Percentiles rank a stretch among this genome's conserved stretches.
Conservation (phyloP, 192 early-diverging fungal species). For the Coemansia aciculifera region DNA sequence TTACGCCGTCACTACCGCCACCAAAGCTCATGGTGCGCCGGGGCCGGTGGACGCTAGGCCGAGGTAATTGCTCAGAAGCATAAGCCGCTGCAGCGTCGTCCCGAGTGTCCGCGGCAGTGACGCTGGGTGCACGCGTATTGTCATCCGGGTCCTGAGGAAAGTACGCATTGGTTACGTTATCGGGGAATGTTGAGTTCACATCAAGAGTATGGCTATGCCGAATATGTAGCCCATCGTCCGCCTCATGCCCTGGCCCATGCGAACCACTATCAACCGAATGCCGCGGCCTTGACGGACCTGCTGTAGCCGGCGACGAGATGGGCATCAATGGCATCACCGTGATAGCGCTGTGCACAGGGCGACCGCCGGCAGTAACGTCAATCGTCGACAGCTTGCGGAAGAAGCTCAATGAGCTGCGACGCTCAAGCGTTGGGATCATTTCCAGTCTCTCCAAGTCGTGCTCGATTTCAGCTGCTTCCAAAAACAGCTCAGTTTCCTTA, state of each 20-base stretch:
- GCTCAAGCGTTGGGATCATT: constrained; percentile 20
- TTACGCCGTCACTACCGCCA: neutral
- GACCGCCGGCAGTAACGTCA: constrained; percentile 8
- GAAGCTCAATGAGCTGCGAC: constrained; percentile 35
- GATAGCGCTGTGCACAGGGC: constrained; percentile 16
- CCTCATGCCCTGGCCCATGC: neutral
- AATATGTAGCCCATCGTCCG: neutral
- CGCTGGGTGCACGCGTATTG: constrained; percentile 28
- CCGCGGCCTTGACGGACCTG: neutral
- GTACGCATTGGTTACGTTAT: constrained; percentile 49
- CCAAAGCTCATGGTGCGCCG: constrained; percentile 38
- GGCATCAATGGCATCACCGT: constrained; percentile 11
- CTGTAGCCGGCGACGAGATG: neutral
- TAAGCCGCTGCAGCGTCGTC: neutral
- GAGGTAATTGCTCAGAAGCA: constrained; percentile 6
- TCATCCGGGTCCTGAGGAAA: constrained; percentile 39
- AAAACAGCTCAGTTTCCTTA: constrained; percentile 79
- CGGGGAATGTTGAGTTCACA: constrained; percentile 32
- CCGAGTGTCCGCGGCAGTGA: neutral
- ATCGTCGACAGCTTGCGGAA: constrained; percentile 38
- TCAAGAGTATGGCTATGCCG: constrained; percentile 5
- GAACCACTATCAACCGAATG: neutral
- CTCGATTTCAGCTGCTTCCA: constrained; percentile 64
- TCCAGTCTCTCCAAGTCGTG: constrained; percentile 21
- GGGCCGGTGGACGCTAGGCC: constrained; percentile 12